phyloP scores from a whole-genome alignment of 306 rosid species.

The Rubus idaeus region DNA sequence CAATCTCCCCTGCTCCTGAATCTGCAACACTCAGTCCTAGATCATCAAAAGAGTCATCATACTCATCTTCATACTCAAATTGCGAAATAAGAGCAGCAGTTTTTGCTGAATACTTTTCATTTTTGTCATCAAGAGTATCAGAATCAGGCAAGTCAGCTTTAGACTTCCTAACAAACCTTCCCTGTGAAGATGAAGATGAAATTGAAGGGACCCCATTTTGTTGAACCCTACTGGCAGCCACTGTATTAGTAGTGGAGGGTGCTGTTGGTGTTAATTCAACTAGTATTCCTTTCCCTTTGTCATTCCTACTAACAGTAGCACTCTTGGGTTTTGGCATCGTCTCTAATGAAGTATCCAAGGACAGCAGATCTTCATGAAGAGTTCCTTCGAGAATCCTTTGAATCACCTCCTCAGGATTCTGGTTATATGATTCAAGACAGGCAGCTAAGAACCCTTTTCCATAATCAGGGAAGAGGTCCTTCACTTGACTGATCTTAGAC shows the following conservation, averaged over 20 bases:
- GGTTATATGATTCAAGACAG: conserved; percentile 90
- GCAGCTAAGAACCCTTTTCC: conserved; percentile 85
- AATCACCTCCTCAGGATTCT: conserved; percentile 95
- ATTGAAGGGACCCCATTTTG: conserved; percentile 38
- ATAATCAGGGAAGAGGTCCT: conserved; percentile 89
- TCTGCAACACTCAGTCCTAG: conserved; percentile 91
- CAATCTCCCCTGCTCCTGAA: conserved; percentile 66
- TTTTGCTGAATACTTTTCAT: conserved; percentile 40
- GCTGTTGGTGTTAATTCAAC: conserved; percentile 44
- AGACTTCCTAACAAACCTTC: conserved; percentile 80
- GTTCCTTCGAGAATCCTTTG: conserved; percentile 93
- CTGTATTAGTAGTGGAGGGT: conserved; percentile 29
- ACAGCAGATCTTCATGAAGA: conserved; percentile 75
- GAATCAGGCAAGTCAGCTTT: conserved; percentile 45
- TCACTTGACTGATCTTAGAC: conserved; percentile 91
- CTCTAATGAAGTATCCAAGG: conserved; percentile 69
- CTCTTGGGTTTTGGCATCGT: conserved; percentile 52
- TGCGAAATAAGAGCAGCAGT: conserved; percentile 59
- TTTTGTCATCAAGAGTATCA: conserved; percentile 51
- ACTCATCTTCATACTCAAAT: conserved; percentile 94
- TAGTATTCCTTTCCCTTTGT: conserved; percentile 88
- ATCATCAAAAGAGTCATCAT: conserved; percentile 95
- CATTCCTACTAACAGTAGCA: conserved; percentile 37
- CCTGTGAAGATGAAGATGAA: conserved; percentile 57
- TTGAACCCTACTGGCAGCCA: conserved; percentile 38